Conservation (phyloP, 176 grass and related monocot genomes). For the sorghum (Sorghum bicolor) region DNA sequence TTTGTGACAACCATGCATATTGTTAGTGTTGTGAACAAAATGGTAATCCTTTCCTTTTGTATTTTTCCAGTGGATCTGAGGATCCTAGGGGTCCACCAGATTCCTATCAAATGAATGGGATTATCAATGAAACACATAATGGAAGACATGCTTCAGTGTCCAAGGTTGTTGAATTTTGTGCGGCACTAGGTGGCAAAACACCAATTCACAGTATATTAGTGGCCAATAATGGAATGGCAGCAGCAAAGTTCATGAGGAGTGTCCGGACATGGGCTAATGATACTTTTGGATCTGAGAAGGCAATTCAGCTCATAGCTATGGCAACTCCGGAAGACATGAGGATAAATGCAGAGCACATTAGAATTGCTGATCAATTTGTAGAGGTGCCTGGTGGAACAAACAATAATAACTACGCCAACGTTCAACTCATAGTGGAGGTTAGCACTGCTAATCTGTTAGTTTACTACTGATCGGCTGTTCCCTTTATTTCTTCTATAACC, state of each 20-base stretch:
- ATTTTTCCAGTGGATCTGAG: conserved; percentile 37
- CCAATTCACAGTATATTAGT: conserved; percentile 87
- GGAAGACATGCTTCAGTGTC: conserved; percentile 39
- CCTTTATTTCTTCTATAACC: not conserved
- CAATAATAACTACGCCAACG: too few relatives aligned
- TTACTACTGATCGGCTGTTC: not conserved
- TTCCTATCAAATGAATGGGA: conserved; percentile 47
- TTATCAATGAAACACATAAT: conserved; percentile 46
- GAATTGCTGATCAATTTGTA: too few relatives aligned
- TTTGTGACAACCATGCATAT: conserved; percentile 5
- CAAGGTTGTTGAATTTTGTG: conserved; percentile 72
- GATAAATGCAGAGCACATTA: too few relatives aligned
- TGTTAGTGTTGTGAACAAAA: not conserved
- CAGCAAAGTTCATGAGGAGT: conserved; percentile 82
- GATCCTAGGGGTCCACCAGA: conserved; percentile 26
- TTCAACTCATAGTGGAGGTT: conserved; percentile 20
- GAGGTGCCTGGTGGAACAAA: too few relatives aligned
- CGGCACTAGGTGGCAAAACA: conserved; percentile 63
- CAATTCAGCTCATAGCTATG: conserved; percentile 74
- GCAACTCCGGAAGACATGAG: too few relatives aligned
- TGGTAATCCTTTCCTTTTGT: not conserved
- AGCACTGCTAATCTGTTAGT: not conserved
- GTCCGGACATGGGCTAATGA: conserved; percentile 84
- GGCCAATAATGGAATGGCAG: conserved; percentile 99
- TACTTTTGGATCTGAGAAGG: conserved; percentile 90